Conservation (phyloP, 345 rosid species). For the Brassica rapa region DNA sequence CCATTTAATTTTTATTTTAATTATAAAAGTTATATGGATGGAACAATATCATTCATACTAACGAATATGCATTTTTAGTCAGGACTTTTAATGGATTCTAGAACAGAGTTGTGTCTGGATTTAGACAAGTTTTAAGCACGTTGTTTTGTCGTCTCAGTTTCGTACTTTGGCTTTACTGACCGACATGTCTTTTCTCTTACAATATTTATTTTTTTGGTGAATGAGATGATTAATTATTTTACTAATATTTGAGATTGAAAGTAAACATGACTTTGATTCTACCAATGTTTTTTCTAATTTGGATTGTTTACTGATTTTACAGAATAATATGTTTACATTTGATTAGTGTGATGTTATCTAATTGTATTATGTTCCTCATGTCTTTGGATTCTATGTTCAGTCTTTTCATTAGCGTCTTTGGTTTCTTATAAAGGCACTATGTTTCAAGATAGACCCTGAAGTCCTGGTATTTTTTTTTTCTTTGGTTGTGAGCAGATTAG, state of each 20-base stretch:
- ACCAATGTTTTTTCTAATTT: neutral
- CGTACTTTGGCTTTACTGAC: slow-evolving; percentile 7
- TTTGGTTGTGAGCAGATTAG: slow-evolving; percentile 62
- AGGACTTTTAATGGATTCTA: slow-evolving; percentile 7
- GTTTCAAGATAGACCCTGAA: neutral
- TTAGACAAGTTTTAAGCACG: slow-evolving; percentile 10
- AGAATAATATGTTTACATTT: neutral
- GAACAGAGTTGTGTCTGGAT: slow-evolving; percentile 30
- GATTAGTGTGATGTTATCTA: neutral
- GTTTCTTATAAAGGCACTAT: neutral
- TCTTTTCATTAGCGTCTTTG: neutral
- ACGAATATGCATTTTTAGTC: neutral
- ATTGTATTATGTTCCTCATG: neutral
- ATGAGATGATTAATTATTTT: neutral
- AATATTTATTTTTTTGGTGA: neutral
- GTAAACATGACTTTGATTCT: neutral
- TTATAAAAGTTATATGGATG: neutral
- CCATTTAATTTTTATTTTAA: neutral
- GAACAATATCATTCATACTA: neutral
- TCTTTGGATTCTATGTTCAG: neutral
- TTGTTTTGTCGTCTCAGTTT: slow-evolving; percentile 13
- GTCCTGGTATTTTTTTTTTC: neutral
- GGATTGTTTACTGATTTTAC: neutral
- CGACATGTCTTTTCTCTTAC: slow-evolving; percentile 17
- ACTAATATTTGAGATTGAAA: neutral